Evolutionary conservation across 768 basidiomycete genomes (phyloP).

Genomic region (Lactarius deliciosus): DNA sequence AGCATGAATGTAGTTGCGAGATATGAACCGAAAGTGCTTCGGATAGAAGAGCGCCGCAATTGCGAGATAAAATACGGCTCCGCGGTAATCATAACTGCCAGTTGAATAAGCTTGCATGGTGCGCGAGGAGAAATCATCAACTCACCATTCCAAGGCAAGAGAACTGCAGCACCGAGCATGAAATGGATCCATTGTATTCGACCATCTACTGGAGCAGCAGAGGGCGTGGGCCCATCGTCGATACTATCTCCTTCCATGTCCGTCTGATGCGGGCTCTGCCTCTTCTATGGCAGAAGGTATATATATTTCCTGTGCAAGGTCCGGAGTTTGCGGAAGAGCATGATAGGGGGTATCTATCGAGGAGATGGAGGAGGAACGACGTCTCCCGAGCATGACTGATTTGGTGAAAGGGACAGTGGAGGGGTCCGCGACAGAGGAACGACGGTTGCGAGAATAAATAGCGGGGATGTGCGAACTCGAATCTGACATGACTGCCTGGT

Average conservation of each 20-base stretch:
- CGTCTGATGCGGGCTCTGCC: constrained; percentile 10
- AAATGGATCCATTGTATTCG: constrained; percentile 66
- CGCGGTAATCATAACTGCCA: constrained; percentile 83
- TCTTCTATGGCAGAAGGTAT: constrained; percentile 23
- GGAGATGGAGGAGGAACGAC: constrained; percentile 16
- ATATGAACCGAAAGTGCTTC: constrained; percentile 48
- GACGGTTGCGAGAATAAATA: not conserved
- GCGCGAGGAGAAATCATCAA: constrained; percentile 1
- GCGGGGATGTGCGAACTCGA: not conserved
- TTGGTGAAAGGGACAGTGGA: not conserved
- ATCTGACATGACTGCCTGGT: not conserved
- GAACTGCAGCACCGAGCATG: constrained; percentile 71
- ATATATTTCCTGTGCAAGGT: not conserved
- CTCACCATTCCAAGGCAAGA: constrained; percentile 91
- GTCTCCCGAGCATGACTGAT: constrained; percentile 15
- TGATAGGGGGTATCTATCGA: constrained; percentile 20
- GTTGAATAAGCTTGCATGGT: constrained; percentile 3
- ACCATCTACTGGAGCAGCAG: constrained; percentile 38
- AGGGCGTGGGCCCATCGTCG: not conserved
- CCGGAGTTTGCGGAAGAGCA: constrained; percentile 22
- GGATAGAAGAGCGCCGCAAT: constrained; percentile 56
- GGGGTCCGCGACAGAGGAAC: not conserved
- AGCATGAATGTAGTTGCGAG: constrained; percentile 52
- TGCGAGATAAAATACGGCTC: constrained; percentile 78
- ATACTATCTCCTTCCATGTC: constrained; percentile 18